A percentile compares a stretch with the other conserved stretches of the same genome.
These are phyloP conservation scores for Xylariaceae sp. DNA, from an alignment of 2,329 filamentous ascomycete genomes.

Conservation along the genomic window DNA sequence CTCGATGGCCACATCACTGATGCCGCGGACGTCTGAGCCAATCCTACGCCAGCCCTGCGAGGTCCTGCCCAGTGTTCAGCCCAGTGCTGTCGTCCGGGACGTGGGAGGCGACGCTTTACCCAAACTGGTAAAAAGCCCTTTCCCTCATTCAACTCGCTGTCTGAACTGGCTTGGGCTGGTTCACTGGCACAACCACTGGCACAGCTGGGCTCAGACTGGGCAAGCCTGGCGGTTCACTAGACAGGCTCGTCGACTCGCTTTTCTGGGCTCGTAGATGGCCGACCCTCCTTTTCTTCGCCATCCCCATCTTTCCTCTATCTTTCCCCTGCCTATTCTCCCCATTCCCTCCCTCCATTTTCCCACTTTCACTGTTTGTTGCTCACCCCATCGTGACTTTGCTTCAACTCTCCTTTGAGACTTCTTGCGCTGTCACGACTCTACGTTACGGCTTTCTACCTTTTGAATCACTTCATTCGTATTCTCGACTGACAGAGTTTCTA, in stretches of 20 bases:
- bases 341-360: background rate
- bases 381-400: background rate
- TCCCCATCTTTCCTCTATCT: slow-evolving; percentile 2
- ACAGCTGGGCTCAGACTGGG: too few relatives aligned
- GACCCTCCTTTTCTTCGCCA: background rate
- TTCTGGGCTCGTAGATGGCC: too few relatives aligned
- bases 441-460: background rate
- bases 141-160: too few relatives aligned
- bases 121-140: background rate
- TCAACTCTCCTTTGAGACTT: background rate
- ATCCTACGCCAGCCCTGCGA: too few relatives aligned
- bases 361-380: background rate
- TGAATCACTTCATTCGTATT: background rate
- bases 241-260: background rate
- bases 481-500: background rate
- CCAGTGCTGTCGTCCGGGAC: background rate
- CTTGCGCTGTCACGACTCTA: background rate
- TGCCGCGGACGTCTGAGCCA: too few relatives aligned
- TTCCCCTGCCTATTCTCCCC: slow-evolving; percentile 1
- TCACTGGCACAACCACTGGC: too few relatives aligned
- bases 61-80: too few relatives aligned
- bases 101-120: background rate
- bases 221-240: too few relatives aligned
- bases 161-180: too few relatives aligned
- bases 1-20: too few relatives aligned